Evolutionary conservation across 2,329 filamentous ascomycete species (phyloP), one percentile per base, ranked within the genome.

Genomic region (Helotiales sp.): DNA sequence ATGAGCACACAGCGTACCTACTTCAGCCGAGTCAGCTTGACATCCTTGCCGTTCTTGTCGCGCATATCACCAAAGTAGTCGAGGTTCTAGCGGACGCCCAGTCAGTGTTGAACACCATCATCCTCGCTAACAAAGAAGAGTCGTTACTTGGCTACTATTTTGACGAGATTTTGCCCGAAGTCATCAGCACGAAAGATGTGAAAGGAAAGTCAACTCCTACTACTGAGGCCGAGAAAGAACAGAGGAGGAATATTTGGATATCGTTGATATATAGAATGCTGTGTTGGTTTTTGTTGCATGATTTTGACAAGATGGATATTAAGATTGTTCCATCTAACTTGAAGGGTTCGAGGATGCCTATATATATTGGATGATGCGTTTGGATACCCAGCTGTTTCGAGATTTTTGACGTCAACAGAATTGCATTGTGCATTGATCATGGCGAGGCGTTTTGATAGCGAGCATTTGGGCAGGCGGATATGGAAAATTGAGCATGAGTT

Each of bases 261-360:
- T 78, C 77, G 7, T 70, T 84, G 17, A 74, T 83, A 3, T 81
- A 84, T 60, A 72, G 81, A 25, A 84, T 84, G 81, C 73, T 84
- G 24, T 83, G 81, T 66, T 84, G 81, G 82, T 69, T 84, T 52
- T 74, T 80, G 70, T 69, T 84, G 59, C 81, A 85, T 63, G 80
- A 84, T 63, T 84, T 84, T 52, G 73, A 82, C 67, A 80, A 79
- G 65, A 73, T 76, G 58, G 82, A 84, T 55, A 72, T 79, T 9
- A 80, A 83, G 67, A 68, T 80, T 2, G 71, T 77, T 44, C 81
- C 82, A 68, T 80, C 79, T 58, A 80, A 83, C 69, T 69, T 84
- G 4, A 64, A 79, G 31, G 81, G 80, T 1, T 84, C 77, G 61
- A 76, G 82, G 4, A 75, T 84, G 73, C 81, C 81, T 0, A 80